Evolutionary conservation across 2,329 filamentous ascomycete genomes (phyloP).

Genomic region (Botrytis galanthina): DNA sequence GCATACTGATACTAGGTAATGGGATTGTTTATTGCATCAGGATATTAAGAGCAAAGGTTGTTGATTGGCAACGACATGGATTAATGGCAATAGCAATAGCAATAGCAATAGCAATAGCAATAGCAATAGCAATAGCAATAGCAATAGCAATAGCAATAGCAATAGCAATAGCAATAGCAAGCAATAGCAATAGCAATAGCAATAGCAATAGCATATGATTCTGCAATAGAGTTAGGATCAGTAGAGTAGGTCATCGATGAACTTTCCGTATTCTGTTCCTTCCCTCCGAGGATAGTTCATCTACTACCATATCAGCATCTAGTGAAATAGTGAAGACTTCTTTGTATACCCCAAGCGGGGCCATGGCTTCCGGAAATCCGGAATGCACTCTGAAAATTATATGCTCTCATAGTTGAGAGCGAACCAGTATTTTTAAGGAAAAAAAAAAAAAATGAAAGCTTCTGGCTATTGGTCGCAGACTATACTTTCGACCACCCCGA

Average conservation of each 20-base stretch:
- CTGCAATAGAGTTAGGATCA: not conserved
- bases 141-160: fast-evolving
- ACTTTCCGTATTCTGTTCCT: too few relatives aligned
- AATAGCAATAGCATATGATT: not conserved
- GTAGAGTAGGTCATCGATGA: not conserved
- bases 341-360: not conserved
- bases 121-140: not conserved
- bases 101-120: not conserved
- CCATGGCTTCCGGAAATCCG: not conserved
- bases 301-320: not conserved
- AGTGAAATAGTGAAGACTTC: not conserved
- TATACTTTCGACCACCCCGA: not conserved
- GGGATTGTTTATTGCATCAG: not conserved
- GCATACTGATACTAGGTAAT: not conserved
- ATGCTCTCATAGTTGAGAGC: not conserved
- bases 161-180: not conserved
- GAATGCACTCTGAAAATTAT: too few relatives aligned
- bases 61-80: not conserved
- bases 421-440: too few relatives aligned
- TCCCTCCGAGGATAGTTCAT: not conserved
- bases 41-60: not conserved
- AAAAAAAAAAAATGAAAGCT: too few relatives aligned
- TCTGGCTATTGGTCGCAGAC: not conserved
- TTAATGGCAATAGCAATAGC: not conserved
- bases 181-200: not conserved